Evolutionary conservation across 140 eudicot genomes (phyloP).

Genomic region (Oenanthe javanica): DNA sequence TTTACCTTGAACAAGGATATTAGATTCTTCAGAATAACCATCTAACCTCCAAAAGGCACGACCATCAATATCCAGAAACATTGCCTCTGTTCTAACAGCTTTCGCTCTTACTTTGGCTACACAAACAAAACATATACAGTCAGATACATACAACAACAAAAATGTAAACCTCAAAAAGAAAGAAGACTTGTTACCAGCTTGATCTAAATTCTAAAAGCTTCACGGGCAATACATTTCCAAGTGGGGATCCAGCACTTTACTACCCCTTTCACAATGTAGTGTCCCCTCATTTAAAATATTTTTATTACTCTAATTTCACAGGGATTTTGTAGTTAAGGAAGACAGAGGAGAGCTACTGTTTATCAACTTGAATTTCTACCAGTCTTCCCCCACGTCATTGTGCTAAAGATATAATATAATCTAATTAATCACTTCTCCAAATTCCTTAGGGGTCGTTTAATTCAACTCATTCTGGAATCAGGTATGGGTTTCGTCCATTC

Average conservation of each 20-base stretch:
- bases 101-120: conserved; percentile 38
- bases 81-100: conserved; percentile 55
- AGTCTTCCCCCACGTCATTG: background rate
- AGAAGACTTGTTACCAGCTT: background rate
- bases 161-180: background rate
- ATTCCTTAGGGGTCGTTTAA: too few species aligned
- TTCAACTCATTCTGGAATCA: too few species aligned
- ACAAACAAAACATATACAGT: background rate
- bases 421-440: background rate
- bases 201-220: background rate
- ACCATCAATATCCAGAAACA: conserved; percentile 38
- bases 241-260: background rate
- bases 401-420: background rate
- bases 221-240: background rate
- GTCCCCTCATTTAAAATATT: background rate
- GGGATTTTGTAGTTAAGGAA: background rate
- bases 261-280: background rate
- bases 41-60: conserved; percentile 60
- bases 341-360: background rate
- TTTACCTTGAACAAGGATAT: conserved; percentile 64
- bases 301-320: background rate
- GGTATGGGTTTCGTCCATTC: too few species aligned
- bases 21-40: conserved; percentile 31
- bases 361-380: background rate
- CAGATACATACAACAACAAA: background rate